Base-by-base conservation (phyloP, 345 rosid genomes). In the Murraya koenigii region DNA sequence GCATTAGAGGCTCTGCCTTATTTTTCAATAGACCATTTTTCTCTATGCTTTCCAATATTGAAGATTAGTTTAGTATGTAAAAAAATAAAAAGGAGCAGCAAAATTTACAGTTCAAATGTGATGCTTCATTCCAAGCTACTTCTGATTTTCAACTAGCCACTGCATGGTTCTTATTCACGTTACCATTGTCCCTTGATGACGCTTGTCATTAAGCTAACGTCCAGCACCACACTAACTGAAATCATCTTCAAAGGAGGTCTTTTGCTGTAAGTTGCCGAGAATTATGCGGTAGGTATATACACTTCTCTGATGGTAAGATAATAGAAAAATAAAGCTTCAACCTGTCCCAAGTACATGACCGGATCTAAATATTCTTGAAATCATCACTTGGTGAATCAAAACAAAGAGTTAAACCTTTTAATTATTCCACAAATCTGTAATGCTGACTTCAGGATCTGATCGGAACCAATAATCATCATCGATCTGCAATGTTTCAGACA, bases 401-500 rank as follows among this genome's bases (percentile, higher is more conserved):
- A 59, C 5, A n/a, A 15, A 36, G 36, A 44, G 69, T 41, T 59
- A 7, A 65, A 26, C 35, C 19, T 33, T 65, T 56, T 76, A 79
- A 35, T 76, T 76, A 77, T 79, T 82, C 97, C 95, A 93, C 82
- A 89, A 66, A 66, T 88, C 87, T 26, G 92, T 84, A 54, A 86
- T 70, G 85, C 90, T 83, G 81, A 87, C 86, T 47, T 81, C 78
- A 26, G 83, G 83, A 28, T 89, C 85, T 55, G 97, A 86, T 41
- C 22, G 79, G 81, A 93, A 85, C 97, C 97, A 91, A 68, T 93
- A 93, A 77, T 93, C 95, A 77, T 89, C 90, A 39, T 82, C 84
- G 64, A 80, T 75, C 95, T 91, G 87, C 78, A 69, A 80, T 54
- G 54, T 36, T 60, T 47, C 22, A 67, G 25, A 78, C 25, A 61